Evolutionary conservation across 2,329 filamentous ascomycete species (phyloP).

Genomic region (Hypomyces perniciosus): DNA sequence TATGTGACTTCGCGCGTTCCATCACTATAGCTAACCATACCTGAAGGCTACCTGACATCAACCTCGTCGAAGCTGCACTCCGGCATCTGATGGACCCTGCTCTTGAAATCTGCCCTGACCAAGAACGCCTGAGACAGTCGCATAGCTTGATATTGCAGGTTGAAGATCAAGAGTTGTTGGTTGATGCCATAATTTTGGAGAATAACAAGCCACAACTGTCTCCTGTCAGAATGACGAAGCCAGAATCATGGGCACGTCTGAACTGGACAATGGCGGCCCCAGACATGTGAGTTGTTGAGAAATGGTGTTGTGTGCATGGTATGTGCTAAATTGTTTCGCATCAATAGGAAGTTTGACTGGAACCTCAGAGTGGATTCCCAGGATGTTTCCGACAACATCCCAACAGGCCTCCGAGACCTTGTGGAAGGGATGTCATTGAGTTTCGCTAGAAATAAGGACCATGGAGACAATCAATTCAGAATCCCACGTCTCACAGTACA

Average conservation of each 20-base stretch:
- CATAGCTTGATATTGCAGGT: constrained; percentile 19
- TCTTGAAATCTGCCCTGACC: constrained; percentile 12
- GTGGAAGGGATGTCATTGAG: constrained; percentile 19
- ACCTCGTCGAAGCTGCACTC: constrained; percentile 6
- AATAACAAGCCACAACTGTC: constrained; percentile 17
- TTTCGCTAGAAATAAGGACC: not conserved
- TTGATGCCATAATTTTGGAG: constrained; percentile 13
- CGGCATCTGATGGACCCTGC: constrained; percentile 9
- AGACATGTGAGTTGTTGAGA: constrained; percentile 26
- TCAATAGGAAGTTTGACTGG: constrained; percentile 29
- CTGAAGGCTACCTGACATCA: constrained; percentile 9
- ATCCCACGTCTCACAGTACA: not conserved
- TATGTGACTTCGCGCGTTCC: not conserved
- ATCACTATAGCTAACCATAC: constrained; percentile 1
- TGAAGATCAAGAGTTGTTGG: constrained; percentile 18
- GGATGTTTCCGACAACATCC: constrained; percentile 15
- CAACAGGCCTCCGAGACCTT: constrained; percentile 16
- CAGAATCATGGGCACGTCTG: constrained; percentile 20
- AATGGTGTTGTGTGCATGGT: not conserved
- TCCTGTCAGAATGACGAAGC: constrained; percentile 17
- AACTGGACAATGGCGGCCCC: constrained; percentile 30
- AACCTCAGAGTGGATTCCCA: constrained; percentile 25
- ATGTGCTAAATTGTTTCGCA: not conserved
- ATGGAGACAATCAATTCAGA: not conserved
- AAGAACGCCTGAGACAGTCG: constrained; percentile 11